phyloP scores from a whole-genome alignment of 75 land plant species.

The Azolla pinnata region DNA sequence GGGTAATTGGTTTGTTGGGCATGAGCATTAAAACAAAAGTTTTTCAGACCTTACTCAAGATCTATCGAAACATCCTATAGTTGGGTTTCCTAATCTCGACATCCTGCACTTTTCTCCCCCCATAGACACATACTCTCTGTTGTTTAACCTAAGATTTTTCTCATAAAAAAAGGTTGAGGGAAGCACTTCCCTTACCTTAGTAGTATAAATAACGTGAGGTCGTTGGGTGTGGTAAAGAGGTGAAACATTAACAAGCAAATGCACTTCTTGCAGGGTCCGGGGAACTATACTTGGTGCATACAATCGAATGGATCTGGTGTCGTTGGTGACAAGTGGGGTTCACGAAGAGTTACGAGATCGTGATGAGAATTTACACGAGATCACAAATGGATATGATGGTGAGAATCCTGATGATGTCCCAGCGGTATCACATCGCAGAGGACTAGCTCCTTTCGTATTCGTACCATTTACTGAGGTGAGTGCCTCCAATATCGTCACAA shows the following conservation, averaged over 20 bases:
- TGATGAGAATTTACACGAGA: slow-evolving; percentile 49
- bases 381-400: slow-evolving; percentile 67
- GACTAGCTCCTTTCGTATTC: slow-evolving; percentile 76
- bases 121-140: too few relatives aligned
- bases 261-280: slow-evolving; percentile 44
- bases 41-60: too few relatives aligned
- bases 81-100: too few relatives aligned
- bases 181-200: too few relatives aligned
- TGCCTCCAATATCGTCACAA: background rate
- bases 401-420: slow-evolving; percentile 96
- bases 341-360: slow-evolving; percentile 37
- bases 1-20: too few relatives aligned
- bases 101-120: too few relatives aligned
- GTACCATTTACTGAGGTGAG: slow-evolving; percentile 87
- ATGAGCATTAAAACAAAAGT: too few relatives aligned
- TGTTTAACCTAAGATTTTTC: too few relatives aligned
- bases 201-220: too few relatives aligned
- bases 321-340: slow-evolving; percentile 80
- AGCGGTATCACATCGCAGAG: slow-evolving; percentile 76
- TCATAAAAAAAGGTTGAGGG: too few relatives aligned
- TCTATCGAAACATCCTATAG: too few relatives aligned
- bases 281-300: slow-evolving; percentile 79
- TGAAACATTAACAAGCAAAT: background rate
- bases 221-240: too few relatives aligned
- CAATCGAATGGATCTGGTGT: slow-evolving; percentile 71